Percentiles rank a stretch among this genome's conserved stretches.
phyloP scores from a whole-genome alignment of 257 asterid species.

The Solanum virginianum region DNA sequence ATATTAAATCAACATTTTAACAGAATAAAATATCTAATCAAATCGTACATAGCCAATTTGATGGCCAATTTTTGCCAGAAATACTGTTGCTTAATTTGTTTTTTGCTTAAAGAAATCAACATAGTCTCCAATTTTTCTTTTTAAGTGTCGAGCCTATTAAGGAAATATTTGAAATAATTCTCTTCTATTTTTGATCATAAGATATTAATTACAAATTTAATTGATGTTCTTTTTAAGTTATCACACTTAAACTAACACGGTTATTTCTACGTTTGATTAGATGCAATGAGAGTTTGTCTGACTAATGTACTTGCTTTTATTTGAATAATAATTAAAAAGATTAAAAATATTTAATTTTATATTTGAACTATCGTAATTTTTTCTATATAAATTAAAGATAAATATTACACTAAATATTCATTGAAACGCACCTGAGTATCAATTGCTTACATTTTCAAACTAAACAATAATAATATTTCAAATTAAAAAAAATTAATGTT shows the following conservation, averaged over 20 bases:
- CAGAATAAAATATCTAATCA: not conserved
- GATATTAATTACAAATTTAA: not conserved
- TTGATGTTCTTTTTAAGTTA: not conserved
- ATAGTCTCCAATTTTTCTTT: not conserved
- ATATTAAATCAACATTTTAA: not conserved
- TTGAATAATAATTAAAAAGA: too few species aligned
- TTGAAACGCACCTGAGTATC: too few species aligned
- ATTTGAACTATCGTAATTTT: too few species aligned
- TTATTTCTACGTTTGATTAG: not conserved
- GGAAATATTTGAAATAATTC: not conserved
- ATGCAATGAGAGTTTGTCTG: not conserved
- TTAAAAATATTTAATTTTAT: too few species aligned
- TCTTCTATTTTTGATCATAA: not conserved
- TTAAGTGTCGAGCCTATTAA: not conserved
- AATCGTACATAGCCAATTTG: not conserved
- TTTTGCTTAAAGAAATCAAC: not conserved
- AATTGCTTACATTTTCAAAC: fast-evolving
- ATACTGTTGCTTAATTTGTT: not conserved
- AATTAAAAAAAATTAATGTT: not conserved
- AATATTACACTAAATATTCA: too few species aligned
- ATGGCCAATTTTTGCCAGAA: too few species aligned
- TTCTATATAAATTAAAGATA: too few species aligned
- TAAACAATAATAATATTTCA: not conserved
- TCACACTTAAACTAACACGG: not conserved
- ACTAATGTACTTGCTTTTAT: too few species aligned